These are phyloP conservation scores for Penicillium alfredii DNA, from an alignment of 495 filamentous ascomycete species.

Conservation along the genomic window DNA sequence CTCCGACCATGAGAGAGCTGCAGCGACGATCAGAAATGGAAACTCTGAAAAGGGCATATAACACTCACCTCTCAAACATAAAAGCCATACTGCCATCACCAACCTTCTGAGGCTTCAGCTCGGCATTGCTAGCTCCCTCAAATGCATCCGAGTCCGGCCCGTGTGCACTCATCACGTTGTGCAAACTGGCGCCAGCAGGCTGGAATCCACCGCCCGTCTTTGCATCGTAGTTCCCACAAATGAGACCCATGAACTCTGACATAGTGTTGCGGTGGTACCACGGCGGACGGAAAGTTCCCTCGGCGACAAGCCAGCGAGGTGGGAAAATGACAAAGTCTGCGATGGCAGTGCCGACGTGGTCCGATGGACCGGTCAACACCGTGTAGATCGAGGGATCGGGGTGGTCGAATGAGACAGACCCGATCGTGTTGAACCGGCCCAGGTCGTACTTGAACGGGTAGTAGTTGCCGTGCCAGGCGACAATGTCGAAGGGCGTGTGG, in stretches of 20 bases:
- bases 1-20: conserved; percentile 78
- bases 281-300: conserved; percentile 75
- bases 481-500: conserved; percentile 77
- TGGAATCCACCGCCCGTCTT: conserved; percentile 60
- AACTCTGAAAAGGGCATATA: too few species aligned
- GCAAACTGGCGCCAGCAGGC: conserved; percentile 55
- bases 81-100: conserved; percentile 61
- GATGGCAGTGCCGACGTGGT: conserved; percentile 64
- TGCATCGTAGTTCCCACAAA: conserved; percentile 61
- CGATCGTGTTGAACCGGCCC: conserved; percentile 71
- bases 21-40: too few species aligned
- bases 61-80: conserved; percentile 55
- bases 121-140: conserved; percentile 53
- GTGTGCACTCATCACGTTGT: conserved; percentile 61
- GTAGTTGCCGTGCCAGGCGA: conserved; percentile 73
- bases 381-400: conserved; percentile 80
- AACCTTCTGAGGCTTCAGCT: conserved; percentile 53
- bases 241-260: conserved; percentile 56
- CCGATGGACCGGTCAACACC: conserved; percentile 70
- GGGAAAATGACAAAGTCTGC: conserved; percentile 83
- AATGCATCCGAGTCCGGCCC: conserved; percentile 54
- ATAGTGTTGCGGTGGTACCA: conserved; percentile 81
- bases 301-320: conserved; percentile 71
- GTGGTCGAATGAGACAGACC: conserved; percentile 69
- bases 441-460: conserved; percentile 88